Percentiles rank a stretch among this genome's conserved stretches.
Conservation (phyloP, 129 eudicot species). For the Arctium lappa region DNA sequence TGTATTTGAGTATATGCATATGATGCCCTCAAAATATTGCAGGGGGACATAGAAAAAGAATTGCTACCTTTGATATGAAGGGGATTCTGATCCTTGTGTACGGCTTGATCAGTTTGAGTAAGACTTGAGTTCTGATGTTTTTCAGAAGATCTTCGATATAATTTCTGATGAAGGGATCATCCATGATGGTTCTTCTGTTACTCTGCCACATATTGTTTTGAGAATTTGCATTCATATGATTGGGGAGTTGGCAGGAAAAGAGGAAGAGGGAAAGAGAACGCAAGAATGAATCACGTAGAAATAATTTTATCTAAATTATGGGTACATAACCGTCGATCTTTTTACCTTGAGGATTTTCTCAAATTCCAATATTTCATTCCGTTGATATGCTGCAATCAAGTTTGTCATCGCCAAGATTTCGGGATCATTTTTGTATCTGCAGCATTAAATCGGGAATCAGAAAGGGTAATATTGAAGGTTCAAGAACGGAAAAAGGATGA, state of each 20-base stretch:
- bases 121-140: constrained; percentile 94
- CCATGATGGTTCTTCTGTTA: constrained; percentile 98
- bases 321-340: neutral
- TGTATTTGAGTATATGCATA: neutral
- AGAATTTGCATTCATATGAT: neutral
- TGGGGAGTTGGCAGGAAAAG: neutral
- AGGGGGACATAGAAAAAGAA: neutral
- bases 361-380: constrained; percentile 96
- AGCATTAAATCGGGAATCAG: neutral
- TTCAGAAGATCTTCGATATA: constrained; percentile 96
- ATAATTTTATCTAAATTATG: neutral
- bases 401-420: constrained; percentile 98
- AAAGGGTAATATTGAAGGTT: neutral
- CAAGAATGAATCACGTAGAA: neutral
- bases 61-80: constrained; percentile 80
- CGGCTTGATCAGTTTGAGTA: constrained; percentile 96
- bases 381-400: constrained; percentile 94
- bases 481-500: neutral
- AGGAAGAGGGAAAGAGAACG: neutral
- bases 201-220: constrained; percentile 45
- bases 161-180: constrained; percentile 88
- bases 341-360: constrained; percentile 95
- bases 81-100: constrained; percentile 97
- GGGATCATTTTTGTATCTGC: constrained; percentile 93
- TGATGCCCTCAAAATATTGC: neutral